phyloP scores from a whole-genome alignment of 176 grass and related monocot genomes.

The Puccinellia tenuiflora region DNA sequence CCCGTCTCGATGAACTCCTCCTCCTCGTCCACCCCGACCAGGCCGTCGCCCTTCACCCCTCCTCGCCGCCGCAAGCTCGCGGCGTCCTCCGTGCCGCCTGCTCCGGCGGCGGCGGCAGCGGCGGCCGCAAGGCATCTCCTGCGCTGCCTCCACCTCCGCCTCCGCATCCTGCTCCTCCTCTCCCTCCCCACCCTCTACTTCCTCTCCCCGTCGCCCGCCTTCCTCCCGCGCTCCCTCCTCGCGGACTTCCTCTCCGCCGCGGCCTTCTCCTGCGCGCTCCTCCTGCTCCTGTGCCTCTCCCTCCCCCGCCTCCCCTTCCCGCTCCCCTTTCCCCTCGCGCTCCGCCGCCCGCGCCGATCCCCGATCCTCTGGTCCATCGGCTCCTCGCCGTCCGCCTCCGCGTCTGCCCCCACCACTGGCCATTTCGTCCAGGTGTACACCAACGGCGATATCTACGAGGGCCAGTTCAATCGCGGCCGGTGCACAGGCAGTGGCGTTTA shows the following conservation, averaged over 20 bases:
- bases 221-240: conserved; percentile 57
- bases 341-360: conserved; percentile 46
- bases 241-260: conserved; percentile 92
- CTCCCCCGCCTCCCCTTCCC: conserved; percentile 62
- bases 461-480: conserved; percentile 72
- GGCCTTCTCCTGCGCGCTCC: conserved; percentile 77
- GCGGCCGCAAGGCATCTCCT: conserved; percentile 49
- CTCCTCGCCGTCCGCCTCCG: conserved; percentile 32
- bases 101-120: conserved; percentile 25
- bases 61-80: conserved; percentile 36
- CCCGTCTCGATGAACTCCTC: conserved; percentile 43
- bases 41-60: conserved; percentile 31
- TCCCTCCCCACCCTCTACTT: conserved; percentile 66
- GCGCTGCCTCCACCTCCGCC: conserved; percentile 69
- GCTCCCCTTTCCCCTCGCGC: conserved; percentile 27
- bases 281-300: conserved; percentile 79
- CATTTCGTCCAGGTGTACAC: conserved; percentile 83
- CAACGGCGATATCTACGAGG: conserved; percentile 95
- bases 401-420: conserved; percentile 56
- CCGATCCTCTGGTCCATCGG: conserved; percentile 98
- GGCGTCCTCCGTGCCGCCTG: conserved; percentile 7
- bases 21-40: conserved; percentile 33
- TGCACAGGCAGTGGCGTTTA: conserved; percentile 93
- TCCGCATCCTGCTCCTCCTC: conserved; percentile 65
- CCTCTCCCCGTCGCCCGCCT: conserved; percentile 28